Evolutionary conservation across 345 rosid species (phyloP).

Genomic region (Chamaenerion angustifolium): DNA sequence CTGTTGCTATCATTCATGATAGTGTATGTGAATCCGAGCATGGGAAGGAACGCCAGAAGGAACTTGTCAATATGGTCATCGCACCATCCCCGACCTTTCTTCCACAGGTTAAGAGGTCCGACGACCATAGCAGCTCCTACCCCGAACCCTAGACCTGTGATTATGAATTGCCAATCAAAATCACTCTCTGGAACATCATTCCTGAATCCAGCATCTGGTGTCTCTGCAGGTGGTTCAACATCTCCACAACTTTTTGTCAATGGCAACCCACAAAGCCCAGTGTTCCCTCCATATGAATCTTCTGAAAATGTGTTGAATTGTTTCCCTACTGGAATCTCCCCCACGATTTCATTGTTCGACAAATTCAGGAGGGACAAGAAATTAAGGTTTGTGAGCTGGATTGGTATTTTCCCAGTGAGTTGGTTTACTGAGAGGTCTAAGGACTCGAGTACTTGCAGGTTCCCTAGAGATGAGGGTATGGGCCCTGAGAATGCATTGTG

Average conservation of each 20-base stretch:
- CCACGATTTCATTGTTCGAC: slow-evolving; percentile 21
- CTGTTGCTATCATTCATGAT: slow-evolving; percentile 15
- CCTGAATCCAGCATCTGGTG: background rate
- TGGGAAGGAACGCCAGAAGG: slow-evolving; percentile 26
- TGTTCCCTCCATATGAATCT: slow-evolving; percentile 17
- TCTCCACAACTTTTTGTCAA: slow-evolving; percentile 3
- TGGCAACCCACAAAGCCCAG: slow-evolving; percentile 20
- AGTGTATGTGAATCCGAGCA: slow-evolving; percentile 27
- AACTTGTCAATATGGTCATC: slow-evolving; percentile 25
- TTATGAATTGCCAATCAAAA: slow-evolving; percentile 32
- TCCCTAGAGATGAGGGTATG: slow-evolving; percentile 15
- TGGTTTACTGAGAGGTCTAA: slow-evolving; percentile 18
- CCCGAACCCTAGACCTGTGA: slow-evolving; percentile 39
- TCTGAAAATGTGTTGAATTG: slow-evolving; percentile 19
- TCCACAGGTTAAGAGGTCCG: slow-evolving; percentile 25
- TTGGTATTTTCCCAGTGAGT: slow-evolving; percentile 20
- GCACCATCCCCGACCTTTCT: slow-evolving; percentile 14
- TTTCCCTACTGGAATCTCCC: slow-evolving; percentile 17
- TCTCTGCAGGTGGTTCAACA: background rate
- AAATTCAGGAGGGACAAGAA: slow-evolving; percentile 24
- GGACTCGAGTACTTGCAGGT: slow-evolving; percentile 14
- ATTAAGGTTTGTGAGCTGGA: slow-evolving; percentile 10
- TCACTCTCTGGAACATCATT: background rate
- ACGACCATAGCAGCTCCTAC: slow-evolving; percentile 29
- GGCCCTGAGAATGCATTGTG: slow-evolving; percentile 19